Evolutionary conservation across 805 yeast species (phyloP).

Genomic region (Candida qinlingensis): DNA sequence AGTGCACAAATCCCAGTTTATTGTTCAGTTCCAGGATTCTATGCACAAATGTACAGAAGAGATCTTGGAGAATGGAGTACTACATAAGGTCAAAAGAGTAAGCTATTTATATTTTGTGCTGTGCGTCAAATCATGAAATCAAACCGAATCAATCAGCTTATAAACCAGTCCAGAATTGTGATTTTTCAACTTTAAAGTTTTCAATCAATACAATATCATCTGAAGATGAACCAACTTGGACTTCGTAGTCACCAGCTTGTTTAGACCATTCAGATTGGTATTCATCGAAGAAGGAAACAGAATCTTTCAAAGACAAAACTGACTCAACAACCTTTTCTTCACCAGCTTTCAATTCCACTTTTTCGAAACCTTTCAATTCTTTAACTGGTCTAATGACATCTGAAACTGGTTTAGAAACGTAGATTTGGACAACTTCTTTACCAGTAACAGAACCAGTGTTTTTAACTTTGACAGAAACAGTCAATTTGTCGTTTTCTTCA

Average conservation of each 20-base stretch:
- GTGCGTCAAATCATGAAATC: too few relatives aligned
- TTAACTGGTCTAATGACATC: slow-evolving; percentile 45
- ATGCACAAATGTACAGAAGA: neutral
- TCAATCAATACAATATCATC: slow-evolving; percentile 24
- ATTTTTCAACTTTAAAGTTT: slow-evolving; percentile 19
- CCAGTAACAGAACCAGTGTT: slow-evolving; percentile 46
- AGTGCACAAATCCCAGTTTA: too few relatives aligned
- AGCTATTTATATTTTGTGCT: neutral
- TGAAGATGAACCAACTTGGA: slow-evolving; percentile 39
- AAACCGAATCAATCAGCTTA: neutral
- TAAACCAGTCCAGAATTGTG: slow-evolving; percentile 23
- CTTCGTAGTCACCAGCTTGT: slow-evolving; percentile 44
- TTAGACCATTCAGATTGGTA: slow-evolving; percentile 43
- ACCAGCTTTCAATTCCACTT: slow-evolving; percentile 41
- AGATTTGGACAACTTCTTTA: slow-evolving; percentile 50
- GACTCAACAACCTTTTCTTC: slow-evolving; percentile 32
- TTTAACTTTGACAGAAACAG: slow-evolving; percentile 34
- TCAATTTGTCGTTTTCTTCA: slow-evolving; percentile 22
- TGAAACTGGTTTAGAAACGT: slow-evolving; percentile 34
- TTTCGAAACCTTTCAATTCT: slow-evolving; percentile 54
- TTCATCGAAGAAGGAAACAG: slow-evolving; percentile 49
- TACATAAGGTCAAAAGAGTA: neutral
- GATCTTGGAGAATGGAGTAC: neutral
- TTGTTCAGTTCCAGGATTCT: too few relatives aligned
- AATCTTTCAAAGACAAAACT: slow-evolving; percentile 37